Evolutionary conservation across 306 rosid species (phyloP).

Genomic region (Castanea sativa): DNA sequence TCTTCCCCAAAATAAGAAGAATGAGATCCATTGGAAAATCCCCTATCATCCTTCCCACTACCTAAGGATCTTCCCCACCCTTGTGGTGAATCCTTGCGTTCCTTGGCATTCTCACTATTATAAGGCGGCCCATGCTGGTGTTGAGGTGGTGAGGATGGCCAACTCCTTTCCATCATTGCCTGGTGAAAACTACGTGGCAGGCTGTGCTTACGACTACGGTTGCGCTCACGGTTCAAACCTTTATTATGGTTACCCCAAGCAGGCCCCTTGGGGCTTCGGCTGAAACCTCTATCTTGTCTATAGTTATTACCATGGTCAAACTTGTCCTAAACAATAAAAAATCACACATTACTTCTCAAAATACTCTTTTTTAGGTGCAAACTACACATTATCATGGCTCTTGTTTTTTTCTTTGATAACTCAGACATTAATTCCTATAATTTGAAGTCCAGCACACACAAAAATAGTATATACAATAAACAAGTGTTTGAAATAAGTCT

Average conservation of each 20-base stretch:
- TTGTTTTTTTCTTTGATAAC: neutral
- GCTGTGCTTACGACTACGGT: slow-evolving; percentile 54
- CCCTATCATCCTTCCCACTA: slow-evolving; percentile 8
- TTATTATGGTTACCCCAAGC: slow-evolving; percentile 50
- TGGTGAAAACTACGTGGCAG: slow-evolving; percentile 59
- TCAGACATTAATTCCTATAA: no score
- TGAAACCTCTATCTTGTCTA: slow-evolving; percentile 32
- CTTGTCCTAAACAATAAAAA: slow-evolving; percentile 36
- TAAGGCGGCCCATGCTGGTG: neutral
- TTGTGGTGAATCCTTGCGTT: slow-evolving; percentile 15
- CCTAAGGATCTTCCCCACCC: slow-evolving; percentile 29
- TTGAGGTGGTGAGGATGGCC: slow-evolving; percentile 23
- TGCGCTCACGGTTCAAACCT: slow-evolving; percentile 50
- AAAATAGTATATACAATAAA: no score
- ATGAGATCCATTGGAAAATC: slow-evolving; percentile 25
- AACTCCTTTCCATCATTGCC: slow-evolving; percentile 46
- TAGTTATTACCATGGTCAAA: slow-evolving; percentile 42
- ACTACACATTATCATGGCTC: no score
- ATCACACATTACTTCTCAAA: slow-evolving; percentile 14
- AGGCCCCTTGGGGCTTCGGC: slow-evolving; percentile 40
- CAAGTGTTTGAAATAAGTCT: no score
- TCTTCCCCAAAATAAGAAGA: slow-evolving; percentile 49
- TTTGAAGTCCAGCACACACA: no score
- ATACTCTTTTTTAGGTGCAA: no score
- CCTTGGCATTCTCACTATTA: no score